These are phyloP conservation scores for Alternaria viburni DNA, from an alignment of 2,329 filamentous ascomycete species.

Conservation along the genomic window DNA sequence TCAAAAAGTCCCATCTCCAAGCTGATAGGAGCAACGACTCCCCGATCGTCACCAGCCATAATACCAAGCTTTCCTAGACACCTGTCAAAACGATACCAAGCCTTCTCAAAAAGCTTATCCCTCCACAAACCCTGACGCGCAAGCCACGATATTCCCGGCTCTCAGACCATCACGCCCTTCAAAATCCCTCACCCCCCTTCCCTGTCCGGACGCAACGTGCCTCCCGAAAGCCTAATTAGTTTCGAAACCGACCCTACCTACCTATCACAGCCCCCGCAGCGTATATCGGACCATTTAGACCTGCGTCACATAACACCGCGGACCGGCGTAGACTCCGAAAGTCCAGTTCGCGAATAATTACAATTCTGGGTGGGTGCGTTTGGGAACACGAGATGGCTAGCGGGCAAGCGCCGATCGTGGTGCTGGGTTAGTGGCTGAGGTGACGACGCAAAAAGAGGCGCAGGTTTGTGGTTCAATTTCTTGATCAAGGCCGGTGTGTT, in stretches of 20 bases:
- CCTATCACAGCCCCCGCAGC: neutral
- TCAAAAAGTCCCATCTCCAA: neutral
- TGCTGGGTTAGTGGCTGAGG: neutral
- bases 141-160: neutral
- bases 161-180: neutral
- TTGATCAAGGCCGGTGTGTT: neutral
- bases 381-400: neutral
- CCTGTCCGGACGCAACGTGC: neutral
- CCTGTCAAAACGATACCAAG: neutral
- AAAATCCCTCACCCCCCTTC: neutral
- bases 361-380: neutral
- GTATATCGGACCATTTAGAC: neutral
- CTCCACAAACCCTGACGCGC: neutral
- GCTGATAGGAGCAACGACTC: neutral
- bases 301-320: neutral
- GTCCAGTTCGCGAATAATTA: neutral
- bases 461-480: neutral
- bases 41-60: neutral
- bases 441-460: neutral
- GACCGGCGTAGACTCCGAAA: neutral
- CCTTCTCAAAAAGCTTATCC: neutral
- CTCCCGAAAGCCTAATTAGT: neutral
- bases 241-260: neutral
- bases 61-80: slow-evolving; percentile 4
- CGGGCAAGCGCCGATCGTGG: neutral